phyloP scores from a whole-genome alignment of 2,329 filamentous ascomycete species.

The Hypoxylon sp. region DNA sequence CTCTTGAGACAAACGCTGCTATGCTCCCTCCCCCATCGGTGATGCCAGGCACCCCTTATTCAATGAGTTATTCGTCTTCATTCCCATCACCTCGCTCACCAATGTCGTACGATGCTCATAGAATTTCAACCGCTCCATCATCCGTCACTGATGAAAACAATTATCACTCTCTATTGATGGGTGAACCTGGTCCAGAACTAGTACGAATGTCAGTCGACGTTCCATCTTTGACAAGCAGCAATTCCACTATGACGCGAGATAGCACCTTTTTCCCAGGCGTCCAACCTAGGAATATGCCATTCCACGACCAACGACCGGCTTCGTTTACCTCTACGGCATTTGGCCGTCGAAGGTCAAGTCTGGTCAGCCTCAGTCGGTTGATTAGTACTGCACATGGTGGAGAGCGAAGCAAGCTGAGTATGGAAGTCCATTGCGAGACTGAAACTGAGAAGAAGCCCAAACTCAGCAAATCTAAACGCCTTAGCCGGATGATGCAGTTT shows the following conservation, averaged over 20 bases:
- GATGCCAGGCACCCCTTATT: slow-evolving; percentile 74
- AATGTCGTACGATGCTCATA: slow-evolving; percentile 78
- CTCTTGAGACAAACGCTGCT: slow-evolving; percentile 66
- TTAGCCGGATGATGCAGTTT: slow-evolving; percentile 84
- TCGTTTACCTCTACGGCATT: slow-evolving; percentile 75
- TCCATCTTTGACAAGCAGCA: slow-evolving; percentile 80
- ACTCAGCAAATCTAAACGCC: slow-evolving; percentile 75
- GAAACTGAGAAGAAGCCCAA: slow-evolving; percentile 72
- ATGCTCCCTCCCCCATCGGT: slow-evolving; percentile 62
- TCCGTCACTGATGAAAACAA: slow-evolving; percentile 79
- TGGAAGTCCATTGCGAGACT: slow-evolving; percentile 72
- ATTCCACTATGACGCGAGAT: slow-evolving; percentile 82
- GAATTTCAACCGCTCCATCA: slow-evolving; percentile 81
- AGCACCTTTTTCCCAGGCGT: slow-evolving; percentile 65
- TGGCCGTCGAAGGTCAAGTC: slow-evolving; percentile 80
- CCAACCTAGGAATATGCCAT: slow-evolving; percentile 59
- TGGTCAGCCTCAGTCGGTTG: slow-evolving; percentile 82
- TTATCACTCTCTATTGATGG: slow-evolving; percentile 79
- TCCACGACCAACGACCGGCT: slow-evolving; percentile 71
- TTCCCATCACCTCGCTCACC: slow-evolving; percentile 79
- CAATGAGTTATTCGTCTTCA: slow-evolving; percentile 75
- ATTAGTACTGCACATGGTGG: slow-evolving; percentile 82
- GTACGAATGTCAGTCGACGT: slow-evolving; percentile 79
- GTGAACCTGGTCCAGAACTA: slow-evolving; percentile 79
- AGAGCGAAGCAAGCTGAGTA: slow-evolving; percentile 81